Conservation (phyloP, 208 protist species). For the Leptomonas seymouri region DNA sequence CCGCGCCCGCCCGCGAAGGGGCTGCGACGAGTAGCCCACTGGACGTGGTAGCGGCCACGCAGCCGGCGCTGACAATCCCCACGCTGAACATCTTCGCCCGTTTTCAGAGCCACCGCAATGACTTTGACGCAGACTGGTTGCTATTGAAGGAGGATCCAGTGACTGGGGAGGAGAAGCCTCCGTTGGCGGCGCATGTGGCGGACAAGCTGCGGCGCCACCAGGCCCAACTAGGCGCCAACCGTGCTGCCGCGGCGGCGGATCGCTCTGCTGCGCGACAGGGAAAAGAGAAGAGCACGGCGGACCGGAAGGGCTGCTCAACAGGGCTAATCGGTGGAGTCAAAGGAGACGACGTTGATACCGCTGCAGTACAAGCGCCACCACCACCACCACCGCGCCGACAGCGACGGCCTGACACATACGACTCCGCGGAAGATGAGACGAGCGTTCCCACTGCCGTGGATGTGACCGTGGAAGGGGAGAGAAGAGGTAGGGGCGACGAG, state of each 20-base stretch:
- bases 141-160: conserved; percentile 64
- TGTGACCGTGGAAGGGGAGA: not conserved
- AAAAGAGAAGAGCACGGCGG: not conserved
- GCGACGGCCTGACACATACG: conserved; percentile 22
- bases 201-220: conserved; percentile 55
- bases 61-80: conserved; percentile 25
- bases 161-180: conserved; percentile 17
- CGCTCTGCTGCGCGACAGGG: conserved; percentile 6
- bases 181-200: conserved; percentile 40
- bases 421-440: conserved; percentile 11
- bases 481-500: conserved; percentile 19
- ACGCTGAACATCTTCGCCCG: conserved; percentile 68
- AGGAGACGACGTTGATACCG: not conserved
- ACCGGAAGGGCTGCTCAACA: not conserved
- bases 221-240: conserved; percentile 17
- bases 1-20: not conserved
- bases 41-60: conserved; percentile 25
- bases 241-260: conserved; percentile 25
- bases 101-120: conserved; percentile 64
- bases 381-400: not conserved
- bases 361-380: not conserved
- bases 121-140: conserved; percentile 78
- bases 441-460: not conserved
- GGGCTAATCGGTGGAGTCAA: not conserved
- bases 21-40: conserved; percentile 1